phyloP scores from a whole-genome alignment of 768 basidiomycete species.

The Phaffia tasmanica region DNA sequence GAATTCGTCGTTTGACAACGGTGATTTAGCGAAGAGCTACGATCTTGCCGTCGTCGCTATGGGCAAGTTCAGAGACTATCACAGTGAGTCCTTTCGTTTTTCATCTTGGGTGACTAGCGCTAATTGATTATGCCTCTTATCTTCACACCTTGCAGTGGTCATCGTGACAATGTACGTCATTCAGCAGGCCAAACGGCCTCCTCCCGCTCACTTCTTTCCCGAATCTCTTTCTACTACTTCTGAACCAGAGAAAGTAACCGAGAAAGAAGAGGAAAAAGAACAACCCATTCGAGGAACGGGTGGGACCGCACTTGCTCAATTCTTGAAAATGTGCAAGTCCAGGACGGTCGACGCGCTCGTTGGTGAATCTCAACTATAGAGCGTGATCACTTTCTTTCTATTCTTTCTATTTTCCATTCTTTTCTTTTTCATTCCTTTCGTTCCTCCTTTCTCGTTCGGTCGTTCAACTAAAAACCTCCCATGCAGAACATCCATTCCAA shows the following conservation, averaged over 20 bases:
- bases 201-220: conserved; percentile 29
- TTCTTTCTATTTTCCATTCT: not conserved
- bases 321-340: conserved; percentile 82
- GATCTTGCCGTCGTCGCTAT: conserved; percentile 65
- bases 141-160: conserved; percentile 42
- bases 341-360: conserved; percentile 52
- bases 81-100: conserved; percentile 41
- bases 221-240: conserved; percentile 18
- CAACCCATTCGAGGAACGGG: conserved; percentile 68
- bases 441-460: too few species aligned
- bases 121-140: too few species aligned
- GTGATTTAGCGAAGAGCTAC: conserved; percentile 45
- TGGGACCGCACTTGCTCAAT: conserved; percentile 66
- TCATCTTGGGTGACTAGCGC: not conserved
- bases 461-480: too few species aligned
- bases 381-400: not conserved
- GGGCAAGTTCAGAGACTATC: conserved; percentile 70
- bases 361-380: conserved; percentile 4
- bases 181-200: conserved; percentile 54
- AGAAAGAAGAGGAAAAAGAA: conserved; percentile 43
- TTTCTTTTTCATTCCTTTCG: not conserved
- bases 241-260: conserved; percentile 21
- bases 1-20: conserved; percentile 25
- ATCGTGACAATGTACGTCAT: conserved; percentile 81
- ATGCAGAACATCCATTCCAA: not conserved